phyloP scores from a whole-genome alignment of 1,284 basidiomycete genomes.

The Ceratobasidium sp. region DNA sequence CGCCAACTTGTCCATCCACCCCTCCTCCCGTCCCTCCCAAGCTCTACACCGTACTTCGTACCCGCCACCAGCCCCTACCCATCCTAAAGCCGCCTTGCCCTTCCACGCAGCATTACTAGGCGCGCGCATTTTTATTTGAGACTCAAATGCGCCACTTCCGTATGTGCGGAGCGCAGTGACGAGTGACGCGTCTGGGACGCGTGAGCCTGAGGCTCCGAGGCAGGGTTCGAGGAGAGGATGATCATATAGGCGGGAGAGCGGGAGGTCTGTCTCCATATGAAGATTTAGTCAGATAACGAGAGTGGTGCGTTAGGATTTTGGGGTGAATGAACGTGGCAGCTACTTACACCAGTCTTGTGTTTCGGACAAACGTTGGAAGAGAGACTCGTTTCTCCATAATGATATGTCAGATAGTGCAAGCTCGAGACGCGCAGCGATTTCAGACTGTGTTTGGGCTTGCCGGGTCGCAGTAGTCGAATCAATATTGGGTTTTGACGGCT shows the following conservation, averaged over 20 bases:
- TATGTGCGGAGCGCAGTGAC: conserved; percentile 68
- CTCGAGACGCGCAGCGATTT: conserved; percentile 45
- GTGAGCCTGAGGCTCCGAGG: conserved; percentile 49
- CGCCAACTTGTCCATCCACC: conserved; percentile 53
- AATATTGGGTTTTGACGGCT: background rate
- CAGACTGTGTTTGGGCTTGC: conserved; percentile 10
- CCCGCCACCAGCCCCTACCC: conserved; percentile 58
- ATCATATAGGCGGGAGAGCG: conserved; percentile 58
- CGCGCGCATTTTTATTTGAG: conserved; percentile 68
- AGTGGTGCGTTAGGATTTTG: no score
- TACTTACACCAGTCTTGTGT: conserved; percentile 51
- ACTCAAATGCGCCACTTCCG: conserved; percentile 64
- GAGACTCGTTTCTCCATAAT: conserved; percentile 37
- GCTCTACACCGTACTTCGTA: conserved; percentile 73
- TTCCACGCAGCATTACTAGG: conserved; percentile 54
- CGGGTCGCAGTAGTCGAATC: background rate
- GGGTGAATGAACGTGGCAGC: background rate
- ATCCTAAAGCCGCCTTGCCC: conserved; percentile 56
- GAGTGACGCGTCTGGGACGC: conserved; percentile 64
- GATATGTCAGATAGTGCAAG: conserved; percentile 45
- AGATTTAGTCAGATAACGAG: background rate
- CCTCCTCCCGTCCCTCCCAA: conserved; percentile 53
- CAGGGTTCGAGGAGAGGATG: conserved; percentile 57
- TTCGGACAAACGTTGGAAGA: conserved; percentile 33
- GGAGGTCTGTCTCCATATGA: conserved; percentile 42